Evolutionary conservation across 2,329 filamentous ascomycete genomes (phyloP), one percentile per base, ranked within the genome.

Genomic region (Pyricularia grisea): DNA sequence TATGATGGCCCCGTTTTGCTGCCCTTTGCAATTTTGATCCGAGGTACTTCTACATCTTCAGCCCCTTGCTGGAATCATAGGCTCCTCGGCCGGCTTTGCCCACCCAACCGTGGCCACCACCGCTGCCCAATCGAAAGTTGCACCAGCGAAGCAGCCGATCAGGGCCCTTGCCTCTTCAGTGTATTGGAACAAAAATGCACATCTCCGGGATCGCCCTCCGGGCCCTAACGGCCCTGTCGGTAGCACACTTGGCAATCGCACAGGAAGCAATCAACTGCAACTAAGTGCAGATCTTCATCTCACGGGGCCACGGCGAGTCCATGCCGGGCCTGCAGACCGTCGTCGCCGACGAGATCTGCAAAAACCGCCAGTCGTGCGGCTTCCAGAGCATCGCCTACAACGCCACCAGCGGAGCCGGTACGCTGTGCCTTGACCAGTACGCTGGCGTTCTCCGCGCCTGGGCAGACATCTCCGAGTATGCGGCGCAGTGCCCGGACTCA

Each of bases 381-480:
- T 61, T 61, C 25, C 14, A 74, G 31, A 66, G 65, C 65, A 36
- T 33, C 31, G 65, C 31, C 20, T 66, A 27, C 65, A 78, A 78
- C 71, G 73, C 74, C 20, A 74, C 74, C 10, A 76, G 78, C 36
- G 81, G 80, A 2, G 74, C 74, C 12, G 71, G 70, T 55, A 61
- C 58, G 23, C 58, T 61, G n/a, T 61, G 58, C 23, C 9, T 14
- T 4, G 58, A 61, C 58, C 58, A 61, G 58, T 61, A 61, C 25
- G 78, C 78, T 66, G 79, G 79, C 9, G 23, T 61, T 3, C n/a
- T 61, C 25, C 58, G 58, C 58, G 58, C 58, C 10, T 70, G 76
- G 30, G 67, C 70, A 12, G 78, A 81, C 72, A 79, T 83, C 70
- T 76, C 74, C 7, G 77, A 75, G 0, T 82, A 82, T 72, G 77